A percentile compares a stretch with the other conserved stretches of the same genome.
Conservation (phyloP, 2,329 filamentous ascomycete genomes). For the Parastagonospora nodorum region DNA sequence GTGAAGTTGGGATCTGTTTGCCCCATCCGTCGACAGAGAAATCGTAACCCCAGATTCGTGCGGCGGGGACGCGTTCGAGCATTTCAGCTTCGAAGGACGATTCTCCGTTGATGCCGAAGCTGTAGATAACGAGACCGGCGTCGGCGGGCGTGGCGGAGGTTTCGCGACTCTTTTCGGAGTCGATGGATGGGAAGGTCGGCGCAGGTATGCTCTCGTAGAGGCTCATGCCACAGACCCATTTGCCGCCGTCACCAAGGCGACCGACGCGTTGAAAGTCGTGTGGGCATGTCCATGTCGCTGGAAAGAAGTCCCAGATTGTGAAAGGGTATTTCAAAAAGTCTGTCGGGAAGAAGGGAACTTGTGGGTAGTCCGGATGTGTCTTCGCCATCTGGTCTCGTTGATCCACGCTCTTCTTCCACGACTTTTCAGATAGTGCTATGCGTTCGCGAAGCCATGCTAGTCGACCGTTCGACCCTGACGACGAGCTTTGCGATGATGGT, state of each 20-base stretch:
- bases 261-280: constrained; percentile 41
- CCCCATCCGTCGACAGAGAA: constrained; percentile 40
- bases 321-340: constrained; percentile 39
- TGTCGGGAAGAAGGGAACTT: constrained; percentile 37
- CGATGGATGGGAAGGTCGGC: constrained; percentile 13
- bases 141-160: constrained; percentile 8
- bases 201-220: constrained; percentile 34
- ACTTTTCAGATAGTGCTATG: constrained; percentile 35
- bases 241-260: constrained; percentile 39
- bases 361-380: constrained; percentile 32
- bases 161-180: constrained; percentile 17
- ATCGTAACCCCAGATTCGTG: constrained; percentile 41
- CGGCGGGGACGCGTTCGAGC: constrained; percentile 38
- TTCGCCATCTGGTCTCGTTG: constrained; percentile 34
- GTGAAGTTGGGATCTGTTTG: constrained; percentile 27
- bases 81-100: constrained; percentile 43
- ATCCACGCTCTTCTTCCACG: constrained; percentile 36
- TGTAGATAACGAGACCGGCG: constrained; percentile 37
- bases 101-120: constrained; percentile 42
- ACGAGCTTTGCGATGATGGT: constrained; percentile 13
- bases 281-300: constrained; percentile 39
- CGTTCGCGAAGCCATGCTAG: constrained; percentile 34
- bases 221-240: constrained; percentile 44
- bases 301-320: constrained; percentile 43
- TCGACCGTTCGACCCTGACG: constrained; percentile 20